These are phyloP conservation scores for Thuidium tamariscinum DNA, from an alignment of 225 moss, liverwort and hornwort genomes.

Conservation along the genomic window DNA sequence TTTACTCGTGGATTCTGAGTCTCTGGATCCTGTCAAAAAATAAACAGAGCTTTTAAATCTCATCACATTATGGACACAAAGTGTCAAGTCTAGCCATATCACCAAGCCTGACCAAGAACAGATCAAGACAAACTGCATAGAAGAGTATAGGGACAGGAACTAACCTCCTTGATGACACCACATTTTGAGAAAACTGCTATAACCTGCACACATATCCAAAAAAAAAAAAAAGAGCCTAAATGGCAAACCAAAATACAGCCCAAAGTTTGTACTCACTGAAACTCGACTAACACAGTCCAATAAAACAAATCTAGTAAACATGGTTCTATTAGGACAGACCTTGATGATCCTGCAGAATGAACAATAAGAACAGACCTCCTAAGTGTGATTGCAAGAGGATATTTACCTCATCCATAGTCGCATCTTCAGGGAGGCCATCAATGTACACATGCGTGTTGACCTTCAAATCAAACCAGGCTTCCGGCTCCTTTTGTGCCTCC, in stretches of 20 bases:
- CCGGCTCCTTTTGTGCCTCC: constrained; percentile 94
- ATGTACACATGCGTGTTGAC: constrained; percentile 96
- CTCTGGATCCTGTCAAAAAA: constrained; percentile 76
- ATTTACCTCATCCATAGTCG: constrained; percentile 72
- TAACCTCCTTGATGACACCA: constrained; percentile 93
- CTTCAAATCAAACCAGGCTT: constrained; percentile 98
- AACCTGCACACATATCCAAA: constrained; percentile 38
- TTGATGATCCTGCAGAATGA: background rate
- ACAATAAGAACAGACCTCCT: background rate
- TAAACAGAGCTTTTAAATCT: background rate
- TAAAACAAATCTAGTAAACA: background rate
- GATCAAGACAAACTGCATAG: background rate
- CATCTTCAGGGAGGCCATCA: constrained; percentile 93
- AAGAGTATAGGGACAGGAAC: background rate
- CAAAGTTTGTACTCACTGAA: background rate
- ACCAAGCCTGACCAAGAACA: background rate
- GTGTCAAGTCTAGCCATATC: background rate
- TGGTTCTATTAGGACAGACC: background rate
- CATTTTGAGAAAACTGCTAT: constrained; percentile 84
- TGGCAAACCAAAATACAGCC: background rate
- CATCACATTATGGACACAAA: background rate
- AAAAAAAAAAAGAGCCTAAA: background rate
- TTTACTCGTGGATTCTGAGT: constrained; percentile 86
- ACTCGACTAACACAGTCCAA: background rate
- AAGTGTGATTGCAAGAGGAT: background rate